A percentile compares a stretch with the other conserved stretches of the same genome.
Evolutionary conservation across 805 yeast species (phyloP).

Genomic region (Wickerhamiella lipophila): DNA sequence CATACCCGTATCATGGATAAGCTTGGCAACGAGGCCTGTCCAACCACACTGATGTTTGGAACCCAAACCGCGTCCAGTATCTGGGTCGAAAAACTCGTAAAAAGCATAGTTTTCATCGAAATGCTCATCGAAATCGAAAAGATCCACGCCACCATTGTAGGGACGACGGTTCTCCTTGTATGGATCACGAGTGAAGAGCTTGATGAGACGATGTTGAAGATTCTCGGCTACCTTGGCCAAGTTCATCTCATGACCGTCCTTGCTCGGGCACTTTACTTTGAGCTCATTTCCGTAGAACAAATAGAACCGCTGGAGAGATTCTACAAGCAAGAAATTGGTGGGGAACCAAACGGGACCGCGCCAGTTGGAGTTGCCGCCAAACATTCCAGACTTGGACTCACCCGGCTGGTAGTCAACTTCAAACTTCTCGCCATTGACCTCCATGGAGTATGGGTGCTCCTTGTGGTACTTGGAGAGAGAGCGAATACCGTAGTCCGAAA

Average conservation of each 20-base stretch:
- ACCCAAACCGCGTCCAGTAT: conserved; percentile 86
- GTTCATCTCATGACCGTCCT: conserved; percentile 33
- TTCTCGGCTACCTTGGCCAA: conserved; percentile 59
- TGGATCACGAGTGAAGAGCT: conserved; percentile 55
- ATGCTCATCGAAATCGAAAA: conserved; percentile 45
- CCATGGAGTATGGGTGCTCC: conserved; percentile 71
- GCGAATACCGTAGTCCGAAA: conserved; percentile 75
- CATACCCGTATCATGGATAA: conserved; percentile 76
- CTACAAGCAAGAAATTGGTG: conserved; percentile 71
- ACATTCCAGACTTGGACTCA: conserved; percentile 73
- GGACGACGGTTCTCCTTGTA: conserved; percentile 49
- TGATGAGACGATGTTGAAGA: conserved; percentile 72
- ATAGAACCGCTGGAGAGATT: conserved; percentile 74
- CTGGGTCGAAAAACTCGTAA: conserved; percentile 86
- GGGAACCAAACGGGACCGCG: conserved; percentile 98
- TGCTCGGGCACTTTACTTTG: conserved; percentile 70
- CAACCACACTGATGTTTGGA: conserved; percentile 94
- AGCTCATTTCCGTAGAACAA: conserved; percentile 77
- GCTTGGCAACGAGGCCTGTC: conserved; percentile 86
- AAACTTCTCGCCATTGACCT: conserved; percentile 63
- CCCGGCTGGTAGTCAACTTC: conserved; percentile 22
- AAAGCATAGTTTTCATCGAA: conserved; percentile 69
- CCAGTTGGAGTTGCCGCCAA: conserved; percentile 96
- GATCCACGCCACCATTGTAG: conserved; percentile 45
- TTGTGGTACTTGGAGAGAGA: conserved; percentile 80